Evolutionary conservation across 257 asterid species (phyloP).

Genomic region (Jasminum sambac): DNA sequence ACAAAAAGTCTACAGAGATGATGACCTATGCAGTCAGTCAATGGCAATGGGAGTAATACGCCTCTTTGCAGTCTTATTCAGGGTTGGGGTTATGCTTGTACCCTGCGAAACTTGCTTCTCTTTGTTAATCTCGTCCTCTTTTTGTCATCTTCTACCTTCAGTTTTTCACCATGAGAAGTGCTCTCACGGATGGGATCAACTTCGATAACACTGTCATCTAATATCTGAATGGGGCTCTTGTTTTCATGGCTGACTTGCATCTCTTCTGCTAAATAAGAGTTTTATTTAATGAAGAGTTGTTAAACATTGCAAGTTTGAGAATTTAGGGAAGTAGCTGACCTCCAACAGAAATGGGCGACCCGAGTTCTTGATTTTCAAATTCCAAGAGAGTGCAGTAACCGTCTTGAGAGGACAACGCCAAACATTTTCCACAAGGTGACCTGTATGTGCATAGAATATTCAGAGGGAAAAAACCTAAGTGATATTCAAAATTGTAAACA

Average conservation of each 20-base stretch:
- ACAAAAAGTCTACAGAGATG: background rate
- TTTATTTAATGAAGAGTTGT: constrained; percentile 10
- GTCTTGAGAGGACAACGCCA: constrained; percentile 88
- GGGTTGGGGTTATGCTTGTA: constrained; percentile 28
- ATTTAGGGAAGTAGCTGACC: constrained; percentile 41
- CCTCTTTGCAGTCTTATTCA: constrained; percentile 56
- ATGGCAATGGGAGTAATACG: constrained; percentile 85
- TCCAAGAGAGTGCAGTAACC: constrained; percentile 98
- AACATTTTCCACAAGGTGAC: constrained; percentile 75
- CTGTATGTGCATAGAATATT: constrained; percentile 28
- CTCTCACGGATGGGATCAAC: background rate
- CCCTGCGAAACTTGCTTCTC: constrained; percentile 38
- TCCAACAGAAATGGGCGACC: constrained; percentile 48
- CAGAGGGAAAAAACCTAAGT: background rate
- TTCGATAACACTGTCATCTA: constrained; percentile 11
- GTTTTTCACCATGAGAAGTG: constrained; percentile 35
- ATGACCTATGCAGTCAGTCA: constrained; percentile 34
- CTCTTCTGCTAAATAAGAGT: constrained; percentile 35
- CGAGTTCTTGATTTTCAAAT: constrained; percentile 81
- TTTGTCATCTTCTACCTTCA: constrained; percentile 20
- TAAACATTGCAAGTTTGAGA: constrained; percentile 6
- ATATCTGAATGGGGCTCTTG: constrained; percentile 24
- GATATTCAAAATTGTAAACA: constrained; percentile 11
- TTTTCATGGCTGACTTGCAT: constrained; percentile 32
- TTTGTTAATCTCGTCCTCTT: constrained; percentile 34